A percentile compares a stretch with the other conserved stretches of the same genome.
Conservation (phyloP, 495 filamentous ascomycete species). For the Daldinia childiae region DNA sequence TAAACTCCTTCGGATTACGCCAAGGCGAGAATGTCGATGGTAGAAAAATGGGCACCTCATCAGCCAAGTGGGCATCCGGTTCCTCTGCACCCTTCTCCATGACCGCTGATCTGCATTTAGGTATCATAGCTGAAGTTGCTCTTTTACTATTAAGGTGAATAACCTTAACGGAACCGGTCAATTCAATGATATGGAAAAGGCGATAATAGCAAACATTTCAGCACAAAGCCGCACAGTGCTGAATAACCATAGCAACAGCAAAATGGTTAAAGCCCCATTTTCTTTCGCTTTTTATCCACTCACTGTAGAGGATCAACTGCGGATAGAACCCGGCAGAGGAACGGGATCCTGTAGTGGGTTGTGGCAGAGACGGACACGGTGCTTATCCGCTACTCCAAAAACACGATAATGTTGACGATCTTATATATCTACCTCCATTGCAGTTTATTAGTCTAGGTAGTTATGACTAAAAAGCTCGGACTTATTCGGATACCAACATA, state of each 20-base stretch:
- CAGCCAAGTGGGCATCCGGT: background rate
- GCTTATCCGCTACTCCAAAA: conserved; percentile 13
- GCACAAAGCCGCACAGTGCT: background rate
- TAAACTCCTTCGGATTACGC: conserved; percentile 3
- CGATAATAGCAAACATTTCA: conserved; percentile 6
- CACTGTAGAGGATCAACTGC: conserved; percentile 18
- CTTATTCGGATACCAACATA: background rate
- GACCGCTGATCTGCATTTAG: background rate
- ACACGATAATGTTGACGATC: conserved; percentile 28
- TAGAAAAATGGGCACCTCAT: conserved; percentile 24
- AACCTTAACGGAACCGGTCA: background rate
- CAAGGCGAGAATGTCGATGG: conserved; percentile 43
- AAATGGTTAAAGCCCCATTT: conserved; percentile 7
- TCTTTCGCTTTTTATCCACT: conserved; percentile 4
- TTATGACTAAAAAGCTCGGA: background rate
- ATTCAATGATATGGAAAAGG: background rate
- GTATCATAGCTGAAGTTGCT: background rate
- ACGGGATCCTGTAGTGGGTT: conserved; percentile 29
- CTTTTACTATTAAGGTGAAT: background rate
- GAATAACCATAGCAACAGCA: background rate
- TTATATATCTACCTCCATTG: conserved; percentile 5
- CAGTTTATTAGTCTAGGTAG: background rate
- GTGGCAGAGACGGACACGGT: conserved; percentile 13
- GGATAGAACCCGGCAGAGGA: conserved; percentile 27
- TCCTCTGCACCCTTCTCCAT: conserved; percentile 26